phyloP scores from a whole-genome alignment of 202 grass and related monocot genomes.

The Schoenoplectus tabernaemontani region DNA sequence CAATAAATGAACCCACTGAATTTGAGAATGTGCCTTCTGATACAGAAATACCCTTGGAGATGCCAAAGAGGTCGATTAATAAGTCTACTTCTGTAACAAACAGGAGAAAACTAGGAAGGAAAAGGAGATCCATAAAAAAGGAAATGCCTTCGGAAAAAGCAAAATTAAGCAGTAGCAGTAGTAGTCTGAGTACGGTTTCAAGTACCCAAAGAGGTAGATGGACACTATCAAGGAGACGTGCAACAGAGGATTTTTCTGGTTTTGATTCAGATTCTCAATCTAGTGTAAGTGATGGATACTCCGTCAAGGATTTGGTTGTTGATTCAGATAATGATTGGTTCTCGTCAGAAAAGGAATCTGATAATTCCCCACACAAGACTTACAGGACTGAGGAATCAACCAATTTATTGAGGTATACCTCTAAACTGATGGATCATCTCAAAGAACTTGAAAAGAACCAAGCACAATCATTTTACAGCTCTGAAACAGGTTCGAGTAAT shows the following conservation, averaged over 20 bases:
- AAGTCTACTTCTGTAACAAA: background rate
- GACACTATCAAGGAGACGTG: conserved; percentile 22
- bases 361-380: conserved; percentile 7
- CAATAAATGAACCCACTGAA: conserved; percentile 9
- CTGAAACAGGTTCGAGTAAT: conserved; percentile 12
- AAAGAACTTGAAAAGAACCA: conserved; percentile 14
- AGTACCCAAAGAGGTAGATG: background rate
- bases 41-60: background rate
- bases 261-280: conserved; percentile 83
- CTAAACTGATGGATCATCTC: conserved; percentile 15
- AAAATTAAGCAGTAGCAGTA: background rate
- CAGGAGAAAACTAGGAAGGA: background rate
- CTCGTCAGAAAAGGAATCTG: conserved; percentile 63
- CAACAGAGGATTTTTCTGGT: conserved; percentile 55
- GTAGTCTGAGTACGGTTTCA: conserved; percentile 17
- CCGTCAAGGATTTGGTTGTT: conserved; percentile 72
- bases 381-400: conserved; percentile 1
- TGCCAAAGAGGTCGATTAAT: background rate
- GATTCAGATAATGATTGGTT: conserved; percentile 94
- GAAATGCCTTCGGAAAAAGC: background rate
- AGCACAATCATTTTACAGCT: conserved; percentile 11
- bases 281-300: conserved; percentile 76
- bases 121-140: background rate
- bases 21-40: background rate
- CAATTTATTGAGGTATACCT: background rate